Conservation (phyloP, 116 monocot genomes). For the Iris pallida region DNA sequence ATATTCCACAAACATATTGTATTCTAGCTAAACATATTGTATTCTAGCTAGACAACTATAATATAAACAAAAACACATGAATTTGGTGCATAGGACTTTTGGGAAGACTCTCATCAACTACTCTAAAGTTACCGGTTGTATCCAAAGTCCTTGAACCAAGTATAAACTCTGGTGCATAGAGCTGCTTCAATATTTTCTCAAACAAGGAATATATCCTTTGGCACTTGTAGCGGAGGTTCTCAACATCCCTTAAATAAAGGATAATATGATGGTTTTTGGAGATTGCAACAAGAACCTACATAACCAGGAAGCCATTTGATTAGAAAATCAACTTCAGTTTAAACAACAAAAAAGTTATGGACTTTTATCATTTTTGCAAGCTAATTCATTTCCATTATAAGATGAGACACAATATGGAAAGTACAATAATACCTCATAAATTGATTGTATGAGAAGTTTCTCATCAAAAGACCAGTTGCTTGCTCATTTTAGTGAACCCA, state of each 20-base stretch:
- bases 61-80: too few species aligned
- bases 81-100: too few species aligned
- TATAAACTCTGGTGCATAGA: constrained; percentile 52
- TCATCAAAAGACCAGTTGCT: too few species aligned
- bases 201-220: constrained; percentile 46
- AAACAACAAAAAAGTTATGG: background rate
- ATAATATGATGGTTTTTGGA: constrained; percentile 46
- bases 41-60: too few species aligned
- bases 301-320: constrained; percentile 9
- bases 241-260: constrained; percentile 70
- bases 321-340: background rate
- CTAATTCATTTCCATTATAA: background rate
- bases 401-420: background rate
- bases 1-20: too few species aligned
- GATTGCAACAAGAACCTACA: constrained; percentile 45
- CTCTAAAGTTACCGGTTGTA: constrained; percentile 23
- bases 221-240: constrained; percentile 40
- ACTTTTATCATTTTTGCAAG: background rate
- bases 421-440: constrained; percentile 80
- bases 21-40: too few species aligned
- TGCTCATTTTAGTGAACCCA: constrained; percentile 37
- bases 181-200: constrained; percentile 50
- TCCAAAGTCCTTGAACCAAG: constrained; percentile 61
- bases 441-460: too few species aligned
- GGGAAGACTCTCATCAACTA: constrained; percentile 42